phyloP scores from a whole-genome alignment of 148 eudicot species.

The Chenopodium suecicum region DNA sequence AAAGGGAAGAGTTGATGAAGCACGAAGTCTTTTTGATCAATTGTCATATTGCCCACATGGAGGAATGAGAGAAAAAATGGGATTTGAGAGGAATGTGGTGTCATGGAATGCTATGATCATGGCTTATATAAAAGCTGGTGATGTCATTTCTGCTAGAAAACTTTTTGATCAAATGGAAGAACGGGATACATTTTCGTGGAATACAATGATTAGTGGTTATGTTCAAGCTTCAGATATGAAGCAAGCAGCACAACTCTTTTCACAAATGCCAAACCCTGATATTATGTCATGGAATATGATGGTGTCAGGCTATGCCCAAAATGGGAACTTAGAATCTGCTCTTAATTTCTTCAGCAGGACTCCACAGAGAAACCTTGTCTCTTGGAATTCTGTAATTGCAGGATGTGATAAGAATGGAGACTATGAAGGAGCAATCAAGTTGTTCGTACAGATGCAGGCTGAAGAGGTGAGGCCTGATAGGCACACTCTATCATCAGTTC shows the following conservation, averaged over 20 bases:
- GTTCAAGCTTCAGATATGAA: conserved; percentile 42
- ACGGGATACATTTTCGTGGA: conserved; percentile 51
- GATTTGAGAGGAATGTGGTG: conserved; percentile 42
- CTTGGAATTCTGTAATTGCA: conserved; percentile 51
- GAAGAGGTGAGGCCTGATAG: conserved; percentile 46
- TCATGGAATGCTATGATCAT: conserved; percentile 66
- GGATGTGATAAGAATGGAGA: conserved; percentile 48
- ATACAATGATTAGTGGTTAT: conserved; percentile 53
- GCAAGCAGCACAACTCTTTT: conserved; percentile 47
- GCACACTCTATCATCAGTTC: conserved; percentile 53
- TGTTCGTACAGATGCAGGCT: conserved; percentile 43
- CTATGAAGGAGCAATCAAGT: conserved; percentile 41
- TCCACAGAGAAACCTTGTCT: conserved; percentile 42
- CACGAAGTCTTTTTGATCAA: conserved; percentile 43
- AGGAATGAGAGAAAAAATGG: conserved; percentile 15
- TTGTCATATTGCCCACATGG: conserved; percentile 26
- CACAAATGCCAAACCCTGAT: conserved; percentile 53
- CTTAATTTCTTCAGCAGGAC: conserved; percentile 36
- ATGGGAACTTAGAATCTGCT: conserved; percentile 43
- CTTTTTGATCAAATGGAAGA: conserved; percentile 48
- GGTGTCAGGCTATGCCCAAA: conserved; percentile 46
- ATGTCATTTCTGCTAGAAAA: conserved; percentile 38
- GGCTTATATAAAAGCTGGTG: conserved; percentile 53
- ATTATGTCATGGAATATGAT: conserved; percentile 52
- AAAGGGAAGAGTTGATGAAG: conserved; percentile 45